Conservation (phyloP, 768 basidiomycete genomes). For the Agaricus subrufescens region DNA sequence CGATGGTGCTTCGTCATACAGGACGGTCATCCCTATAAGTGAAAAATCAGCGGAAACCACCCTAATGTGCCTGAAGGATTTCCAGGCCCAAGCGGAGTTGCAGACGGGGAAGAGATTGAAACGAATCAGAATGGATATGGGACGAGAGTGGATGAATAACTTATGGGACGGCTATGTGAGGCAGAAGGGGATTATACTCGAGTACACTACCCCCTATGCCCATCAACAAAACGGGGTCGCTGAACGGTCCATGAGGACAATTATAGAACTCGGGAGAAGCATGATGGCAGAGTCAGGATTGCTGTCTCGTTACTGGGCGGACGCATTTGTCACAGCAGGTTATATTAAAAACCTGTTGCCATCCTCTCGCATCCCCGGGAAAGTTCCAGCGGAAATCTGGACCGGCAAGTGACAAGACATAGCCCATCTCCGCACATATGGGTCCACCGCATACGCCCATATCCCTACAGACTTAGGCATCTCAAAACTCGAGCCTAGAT, state of each 20-base stretch:
- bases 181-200: not conserved
- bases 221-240: conserved; percentile 26
- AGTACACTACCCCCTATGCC: conserved; percentile 22
- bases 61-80: conserved; percentile 11
- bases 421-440: too few species aligned
- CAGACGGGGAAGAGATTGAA: conserved; percentile 14
- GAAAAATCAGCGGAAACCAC: conserved; percentile 17
- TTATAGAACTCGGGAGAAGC: conserved; percentile 18
- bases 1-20: conserved; percentile 15
- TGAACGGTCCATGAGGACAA: conserved; percentile 21
- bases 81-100: conserved; percentile 10
- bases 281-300: conserved; percentile 19
- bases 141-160: conserved; percentile 12
- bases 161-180: not conserved
- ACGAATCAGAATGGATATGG: not conserved
- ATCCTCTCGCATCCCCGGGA: too few species aligned
- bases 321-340: not conserved
- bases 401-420: too few species aligned
- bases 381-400: too few species aligned
- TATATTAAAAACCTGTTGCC: too few species aligned
- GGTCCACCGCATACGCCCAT: conserved; percentile 7
- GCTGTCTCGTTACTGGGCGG: conserved; percentile 4
- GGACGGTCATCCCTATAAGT: conserved; percentile 15
- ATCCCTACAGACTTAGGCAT: too few species aligned
- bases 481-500: too few species aligned